phyloP scores from a whole-genome alignment of 345 rosid genomes.

The Eucalyptus tenuipes region DNA sequence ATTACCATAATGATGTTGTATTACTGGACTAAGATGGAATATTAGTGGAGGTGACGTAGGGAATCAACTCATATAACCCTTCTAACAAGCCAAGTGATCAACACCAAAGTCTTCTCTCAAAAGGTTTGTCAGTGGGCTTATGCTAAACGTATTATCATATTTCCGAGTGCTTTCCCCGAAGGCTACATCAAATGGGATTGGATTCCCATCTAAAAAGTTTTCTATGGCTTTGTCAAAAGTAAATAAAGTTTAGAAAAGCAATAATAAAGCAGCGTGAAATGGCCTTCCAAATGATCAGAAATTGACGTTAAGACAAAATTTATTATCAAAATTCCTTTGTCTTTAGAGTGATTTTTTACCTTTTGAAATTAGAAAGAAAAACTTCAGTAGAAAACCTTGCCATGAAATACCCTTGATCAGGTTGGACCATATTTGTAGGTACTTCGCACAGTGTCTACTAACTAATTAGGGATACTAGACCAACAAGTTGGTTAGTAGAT shows the following conservation, averaged over 20 bases:
- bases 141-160: no score
- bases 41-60: no score
- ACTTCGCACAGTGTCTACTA: accelerated
- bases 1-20: no score
- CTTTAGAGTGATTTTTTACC: background rate
- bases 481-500: no score
- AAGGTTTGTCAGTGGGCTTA: no score
- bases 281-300: background rate
- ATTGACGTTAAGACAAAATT: background rate
- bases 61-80: no score
- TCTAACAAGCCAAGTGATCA: no score
- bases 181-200: background rate
- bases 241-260: background rate
- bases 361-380: background rate
- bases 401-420: accelerated
- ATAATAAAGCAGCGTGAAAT: no score
- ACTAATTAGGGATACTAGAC: background rate
- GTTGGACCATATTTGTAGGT: background rate
- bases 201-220: background rate
- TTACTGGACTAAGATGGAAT: no score
- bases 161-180: background rate
- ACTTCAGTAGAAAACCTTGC: background rate
- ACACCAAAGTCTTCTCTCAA: no score
- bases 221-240: background rate
- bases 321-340: background rate